These are phyloP conservation scores for Drechslerella coelobrocha DNA, from an alignment of 2,329 filamentous ascomycete species.

Conservation along the genomic window DNA sequence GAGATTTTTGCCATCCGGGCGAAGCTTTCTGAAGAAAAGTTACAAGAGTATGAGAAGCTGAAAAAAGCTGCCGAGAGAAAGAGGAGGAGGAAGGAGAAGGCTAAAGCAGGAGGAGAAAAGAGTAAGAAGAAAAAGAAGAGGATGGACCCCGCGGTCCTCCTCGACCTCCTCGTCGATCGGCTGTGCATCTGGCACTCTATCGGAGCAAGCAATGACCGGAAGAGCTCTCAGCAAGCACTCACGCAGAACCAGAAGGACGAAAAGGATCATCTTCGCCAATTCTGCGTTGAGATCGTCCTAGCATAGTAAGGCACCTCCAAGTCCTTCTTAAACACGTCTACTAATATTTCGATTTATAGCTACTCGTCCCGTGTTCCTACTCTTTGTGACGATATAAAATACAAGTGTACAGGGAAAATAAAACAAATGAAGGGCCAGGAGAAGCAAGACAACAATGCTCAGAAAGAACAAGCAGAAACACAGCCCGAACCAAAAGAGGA, in stretches of 20 bases:
- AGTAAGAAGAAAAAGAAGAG: slow-evolving; percentile 57
- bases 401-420: slow-evolving; percentile 38
- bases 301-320: slow-evolving; percentile 69
- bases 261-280: slow-evolving; percentile 73
- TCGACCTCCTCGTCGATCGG: slow-evolving; percentile 78
- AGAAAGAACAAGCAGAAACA: slow-evolving; percentile 17
- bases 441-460: background rate
- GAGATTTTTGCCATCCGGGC: slow-evolving; percentile 76
- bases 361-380: slow-evolving; percentile 78
- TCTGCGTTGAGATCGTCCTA: slow-evolving; percentile 79
- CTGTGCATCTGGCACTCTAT: slow-evolving; percentile 85
- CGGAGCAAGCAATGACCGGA: slow-evolving; percentile 54
- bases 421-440: slow-evolving; percentile 59
- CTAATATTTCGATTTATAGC: slow-evolving; percentile 59
- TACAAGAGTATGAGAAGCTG: slow-evolving; percentile 57
- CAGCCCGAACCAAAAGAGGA: slow-evolving; percentile 13
- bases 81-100: slow-evolving; percentile 60
- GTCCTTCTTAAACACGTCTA: background rate
- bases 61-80: slow-evolving; percentile 55
- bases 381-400: slow-evolving; percentile 63
- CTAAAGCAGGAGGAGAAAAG: slow-evolving; percentile 54
- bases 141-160: slow-evolving; percentile 65
- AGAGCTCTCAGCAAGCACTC: slow-evolving; percentile 51
- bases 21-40: slow-evolving; percentile 59
- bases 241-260: slow-evolving; percentile 51